A percentile compares a stretch with the other conserved stretches of the same genome.
These are phyloP conservation scores for Phytopythium kandeliae DNA, from an alignment of 352 stramenopile species.

Conservation along the genomic window DNA sequence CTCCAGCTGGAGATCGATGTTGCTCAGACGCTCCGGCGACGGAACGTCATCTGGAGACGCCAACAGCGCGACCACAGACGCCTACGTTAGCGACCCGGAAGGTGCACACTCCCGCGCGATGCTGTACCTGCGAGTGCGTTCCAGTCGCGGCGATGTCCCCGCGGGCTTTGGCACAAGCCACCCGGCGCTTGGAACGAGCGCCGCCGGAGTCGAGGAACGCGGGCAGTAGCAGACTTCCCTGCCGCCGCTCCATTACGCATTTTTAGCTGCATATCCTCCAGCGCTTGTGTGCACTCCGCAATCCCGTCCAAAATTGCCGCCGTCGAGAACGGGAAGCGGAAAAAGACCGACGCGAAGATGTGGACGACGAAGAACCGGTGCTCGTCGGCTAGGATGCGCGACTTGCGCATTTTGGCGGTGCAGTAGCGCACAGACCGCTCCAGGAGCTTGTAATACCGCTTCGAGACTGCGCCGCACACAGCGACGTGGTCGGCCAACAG, in stretches of 20 bases:
- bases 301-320: constrained; percentile 45
- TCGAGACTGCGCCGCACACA: constrained; percentile 28
- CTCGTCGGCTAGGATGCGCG: constrained; percentile 63
- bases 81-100: not conserved
- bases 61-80: not conserved
- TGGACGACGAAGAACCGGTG: constrained; percentile 69
- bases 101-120: not conserved
- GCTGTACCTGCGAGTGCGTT: constrained; percentile 41
- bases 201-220: not conserved
- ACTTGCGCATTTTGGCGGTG: constrained; percentile 56
- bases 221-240: not conserved
- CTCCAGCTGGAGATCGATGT: constrained; percentile 36
- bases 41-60: constrained; percentile 22
- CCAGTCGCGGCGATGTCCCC: constrained; percentile 46
- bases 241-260: not conserved
- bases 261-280: constrained; percentile 20
- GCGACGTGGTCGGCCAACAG: no score
- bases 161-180: constrained; percentile 43
- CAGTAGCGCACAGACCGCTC: constrained; percentile 52
- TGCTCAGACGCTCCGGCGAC: constrained; percentile 31
- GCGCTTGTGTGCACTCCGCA: constrained; percentile 42
- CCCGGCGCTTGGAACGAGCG: constrained; percentile 3
- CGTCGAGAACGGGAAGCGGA: constrained; percentile 54
- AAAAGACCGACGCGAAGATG: constrained; percentile 59
- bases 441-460: constrained; percentile 59